Evolutionary conservation across 129 eudicot genomes (phyloP), one percentile per base, ranked within the genome.

Genomic region (Gnaphalium uliginosum): DNA sequence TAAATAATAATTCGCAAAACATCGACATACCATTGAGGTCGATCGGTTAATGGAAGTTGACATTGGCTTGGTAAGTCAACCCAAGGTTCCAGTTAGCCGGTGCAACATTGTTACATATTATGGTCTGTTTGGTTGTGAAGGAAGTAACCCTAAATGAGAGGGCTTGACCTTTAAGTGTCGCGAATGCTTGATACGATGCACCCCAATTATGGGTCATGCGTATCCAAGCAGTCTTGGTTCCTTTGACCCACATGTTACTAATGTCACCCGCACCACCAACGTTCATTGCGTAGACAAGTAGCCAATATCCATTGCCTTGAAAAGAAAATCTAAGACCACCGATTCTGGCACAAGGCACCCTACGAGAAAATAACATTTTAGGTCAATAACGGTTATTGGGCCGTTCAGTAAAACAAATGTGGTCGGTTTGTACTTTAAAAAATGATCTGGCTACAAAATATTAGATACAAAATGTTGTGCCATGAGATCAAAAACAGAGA

Each of bases 121-220:
- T 77, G 30, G 91, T 86, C 71, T 92, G 86, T 32, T 82, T 82
- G 48, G 94, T 68, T 48, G 89, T 81, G 85, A 81, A 86, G 0
- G 95, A 88, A 35, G 90, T 85, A 27, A 90, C 24, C 82, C 87
- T 90, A 79, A 93, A 93, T 19, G 96, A 89, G 14, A 93, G 83
- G 1, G 90, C 73, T 54, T 93, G 96, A 50, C 96, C 96, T 9
- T 80, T 69, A 1, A 93, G 87, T 2, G 88, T 76, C 1, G 92
- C 87, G 39, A 90, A 89, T 0, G 96, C 96, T 68, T 93, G 96
- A 82, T 90, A 93, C 8, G 96, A 86, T 8, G 90, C 95, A 11
- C 98, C 98, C 98, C 98, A 94, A 59, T 94, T 94, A 48, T 90
- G 97, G 90, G 90, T 88, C 98, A 94, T 94, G 81, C 83, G 82